Evolutionary conservation across 164 flowering plant genomes (phyloP).

Genomic region (Stephania yunnanensis): DNA sequence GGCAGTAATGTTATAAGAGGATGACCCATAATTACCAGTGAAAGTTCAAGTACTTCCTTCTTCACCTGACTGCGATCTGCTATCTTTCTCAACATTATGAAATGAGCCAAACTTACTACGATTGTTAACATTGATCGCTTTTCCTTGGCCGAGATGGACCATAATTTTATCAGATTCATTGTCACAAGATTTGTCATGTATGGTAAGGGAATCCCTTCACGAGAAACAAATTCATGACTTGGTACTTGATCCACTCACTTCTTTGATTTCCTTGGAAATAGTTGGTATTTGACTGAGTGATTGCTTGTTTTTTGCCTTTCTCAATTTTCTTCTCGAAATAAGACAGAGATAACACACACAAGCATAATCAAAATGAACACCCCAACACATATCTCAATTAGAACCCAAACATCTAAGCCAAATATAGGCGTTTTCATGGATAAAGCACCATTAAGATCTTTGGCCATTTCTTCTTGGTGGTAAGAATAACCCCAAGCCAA

Average conservation of each 20-base stretch:
- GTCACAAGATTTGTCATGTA: conserved; percentile 45
- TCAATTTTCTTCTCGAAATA: conserved; percentile 52
- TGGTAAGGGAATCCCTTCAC: conserved; percentile 31
- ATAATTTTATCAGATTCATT: conserved; percentile 55
- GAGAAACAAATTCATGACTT: conserved; percentile 24
- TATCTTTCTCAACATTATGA: conserved; percentile 51
- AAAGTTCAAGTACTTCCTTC: conserved; percentile 31
- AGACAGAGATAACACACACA: conserved; percentile 46
- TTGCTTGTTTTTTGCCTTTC: conserved; percentile 29
- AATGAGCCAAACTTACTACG: conserved; percentile 59
- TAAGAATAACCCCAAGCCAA: conserved; percentile 9
- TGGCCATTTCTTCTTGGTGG: conserved; percentile 32
- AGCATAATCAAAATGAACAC: conserved; percentile 47
- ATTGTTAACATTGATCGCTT: conserved; percentile 35
- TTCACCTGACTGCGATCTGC: conserved; percentile 47
- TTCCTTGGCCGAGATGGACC: conserved; percentile 31
- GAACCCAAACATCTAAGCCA: conserved; percentile 66
- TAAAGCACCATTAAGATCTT: conserved; percentile 43
- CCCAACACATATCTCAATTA: conserved; percentile 49
- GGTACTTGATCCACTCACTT: conserved; percentile 61
- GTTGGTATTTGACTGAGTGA: conserved; percentile 43
- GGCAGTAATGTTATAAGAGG: conserved; percentile 38
- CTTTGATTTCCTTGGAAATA: conserved; percentile 68
- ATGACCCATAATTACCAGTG: conserved; percentile 24
- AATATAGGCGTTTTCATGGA: conserved; percentile 45